Evolutionary conservation across 2,329 filamentous ascomycete species (phyloP).

Genomic region (Cercospora zeae-maydis): DNA sequence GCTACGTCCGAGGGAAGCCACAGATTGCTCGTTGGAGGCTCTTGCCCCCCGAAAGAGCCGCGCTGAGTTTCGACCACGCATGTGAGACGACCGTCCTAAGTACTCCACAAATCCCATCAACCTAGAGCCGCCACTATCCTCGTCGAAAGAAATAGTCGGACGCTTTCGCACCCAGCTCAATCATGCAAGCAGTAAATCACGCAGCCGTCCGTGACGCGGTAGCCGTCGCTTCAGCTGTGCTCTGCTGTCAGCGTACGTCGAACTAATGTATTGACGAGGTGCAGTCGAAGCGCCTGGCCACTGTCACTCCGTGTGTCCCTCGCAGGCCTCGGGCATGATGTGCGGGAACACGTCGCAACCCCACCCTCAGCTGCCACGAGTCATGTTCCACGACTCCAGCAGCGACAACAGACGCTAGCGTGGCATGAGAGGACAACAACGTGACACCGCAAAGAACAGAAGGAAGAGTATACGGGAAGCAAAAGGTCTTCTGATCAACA

Average conservation of each 20-base stretch:
- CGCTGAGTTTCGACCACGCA: neutral
- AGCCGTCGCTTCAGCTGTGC: neutral
- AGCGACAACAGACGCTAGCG: neutral
- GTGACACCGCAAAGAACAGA: neutral
- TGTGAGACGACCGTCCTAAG: conserved; percentile 1
- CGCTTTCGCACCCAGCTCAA: neutral
- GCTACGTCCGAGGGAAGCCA: neutral
- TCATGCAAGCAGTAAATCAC: neutral
- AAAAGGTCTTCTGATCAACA: neutral
- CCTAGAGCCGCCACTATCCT: neutral
- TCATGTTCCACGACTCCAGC: neutral
- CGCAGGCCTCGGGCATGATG: neutral
- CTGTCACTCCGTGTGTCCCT: neutral
- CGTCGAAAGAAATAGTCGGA: conserved; percentile 9
- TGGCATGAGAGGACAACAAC: neutral
- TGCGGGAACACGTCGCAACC: neutral
- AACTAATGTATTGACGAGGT: neutral
- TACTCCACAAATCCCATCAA: neutral
- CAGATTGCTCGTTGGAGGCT: neutral
- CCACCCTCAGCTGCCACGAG: conserved; percentile 3
- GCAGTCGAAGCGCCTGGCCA: neutral
- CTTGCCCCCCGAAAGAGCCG: neutral
- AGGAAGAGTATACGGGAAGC: neutral
- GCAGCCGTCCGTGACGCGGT: neutral
- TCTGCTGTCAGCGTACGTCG: neutral